Evolutionary conservation across 768 basidiomycete species (phyloP).

Genomic region (Boletus eberwhitei): DNA sequence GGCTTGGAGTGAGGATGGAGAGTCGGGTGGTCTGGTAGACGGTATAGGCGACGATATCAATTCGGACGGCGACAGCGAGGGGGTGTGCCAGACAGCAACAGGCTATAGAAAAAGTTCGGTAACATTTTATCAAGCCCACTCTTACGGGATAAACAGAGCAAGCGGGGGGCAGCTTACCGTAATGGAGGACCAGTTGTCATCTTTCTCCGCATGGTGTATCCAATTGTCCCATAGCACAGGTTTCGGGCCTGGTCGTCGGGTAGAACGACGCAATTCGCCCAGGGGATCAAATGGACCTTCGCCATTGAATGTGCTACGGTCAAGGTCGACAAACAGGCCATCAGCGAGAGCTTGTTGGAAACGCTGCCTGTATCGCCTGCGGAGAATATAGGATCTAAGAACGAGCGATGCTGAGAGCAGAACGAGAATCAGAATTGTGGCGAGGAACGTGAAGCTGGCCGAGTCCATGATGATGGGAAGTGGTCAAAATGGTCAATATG

Average conservation of each 20-base stretch:
- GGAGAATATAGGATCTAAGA: slow-evolving; percentile 57
- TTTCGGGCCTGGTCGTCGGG: slow-evolving; percentile 6
- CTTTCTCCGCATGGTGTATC: neutral
- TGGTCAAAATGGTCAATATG: neutral
- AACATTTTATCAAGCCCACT: neutral
- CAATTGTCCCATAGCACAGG: slow-evolving; percentile 20
- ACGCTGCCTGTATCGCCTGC: slow-evolving; percentile 53
- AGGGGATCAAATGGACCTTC: neutral
- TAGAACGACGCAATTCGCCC: slow-evolving; percentile 1
- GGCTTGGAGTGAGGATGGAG: neutral
- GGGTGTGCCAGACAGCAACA: slow-evolving; percentile 9
- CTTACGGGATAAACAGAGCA: neutral
- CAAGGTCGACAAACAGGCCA: slow-evolving; percentile 39
- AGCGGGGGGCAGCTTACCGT: slow-evolving; percentile 5
- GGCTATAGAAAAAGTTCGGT: slow-evolving; percentile 10
- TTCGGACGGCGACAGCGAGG: neutral
- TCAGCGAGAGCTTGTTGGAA: slow-evolving; percentile 52
- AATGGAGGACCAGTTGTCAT: slow-evolving; percentile 10
- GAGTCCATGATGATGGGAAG: slow-evolving; percentile 11
- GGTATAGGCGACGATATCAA: neutral
- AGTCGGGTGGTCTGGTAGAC: neutral
- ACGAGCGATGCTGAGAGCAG: slow-evolving; percentile 63
- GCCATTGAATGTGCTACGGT: slow-evolving; percentile 1
- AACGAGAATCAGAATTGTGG: slow-evolving; percentile 66
- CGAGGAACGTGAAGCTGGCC: slow-evolving; percentile 65